These are phyloP conservation scores for Russula sp. DNA, from an alignment of 768 basidiomycete genomes.

Conservation along the genomic window DNA sequence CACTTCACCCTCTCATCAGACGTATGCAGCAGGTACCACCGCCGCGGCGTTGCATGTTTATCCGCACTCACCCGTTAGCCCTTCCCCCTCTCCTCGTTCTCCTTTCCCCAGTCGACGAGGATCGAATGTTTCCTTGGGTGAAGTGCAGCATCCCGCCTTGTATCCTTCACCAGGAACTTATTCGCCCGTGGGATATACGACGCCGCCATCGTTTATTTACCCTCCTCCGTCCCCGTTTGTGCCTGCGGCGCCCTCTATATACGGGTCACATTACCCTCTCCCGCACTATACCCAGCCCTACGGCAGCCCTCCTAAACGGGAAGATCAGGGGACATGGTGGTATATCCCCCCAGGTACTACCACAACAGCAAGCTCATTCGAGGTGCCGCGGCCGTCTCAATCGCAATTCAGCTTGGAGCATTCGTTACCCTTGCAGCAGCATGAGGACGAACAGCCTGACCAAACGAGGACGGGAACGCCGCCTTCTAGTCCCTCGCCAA, in stretches of 20 bases:
- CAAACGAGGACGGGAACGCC: not conserved
- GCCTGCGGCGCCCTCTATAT: constrained; percentile 30
- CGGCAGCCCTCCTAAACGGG: constrained; percentile 28
- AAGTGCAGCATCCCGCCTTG: constrained; percentile 17
- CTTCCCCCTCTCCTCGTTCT: constrained; percentile 24
- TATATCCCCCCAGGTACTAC: constrained; percentile 32
- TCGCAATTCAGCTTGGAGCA: constrained; percentile 30
- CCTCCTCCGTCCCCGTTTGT: constrained; percentile 30
- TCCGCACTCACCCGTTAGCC: constrained; percentile 12
- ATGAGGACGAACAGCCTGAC: not conserved
- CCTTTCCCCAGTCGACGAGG: not conserved
- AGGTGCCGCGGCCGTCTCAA: constrained; percentile 27
- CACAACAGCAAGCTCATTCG: constrained; percentile 23
- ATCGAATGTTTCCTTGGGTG: not conserved
- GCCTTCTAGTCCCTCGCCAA: not conserved
- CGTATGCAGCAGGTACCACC: constrained; percentile 21
- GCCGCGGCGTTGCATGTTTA: constrained; percentile 7
- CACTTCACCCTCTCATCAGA: constrained; percentile 25
- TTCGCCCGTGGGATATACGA: constrained; percentile 26
- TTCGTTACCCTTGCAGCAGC: constrained; percentile 14
- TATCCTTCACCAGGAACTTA: constrained; percentile 23
- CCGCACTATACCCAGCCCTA: constrained; percentile 30
- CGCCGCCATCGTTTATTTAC: constrained; percentile 33
- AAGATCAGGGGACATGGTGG: constrained; percentile 47
- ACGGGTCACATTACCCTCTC: constrained; percentile 34